Conservation (phyloP, 768 basidiomycete genomes). For the Xerocomus potaroensis region DNA sequence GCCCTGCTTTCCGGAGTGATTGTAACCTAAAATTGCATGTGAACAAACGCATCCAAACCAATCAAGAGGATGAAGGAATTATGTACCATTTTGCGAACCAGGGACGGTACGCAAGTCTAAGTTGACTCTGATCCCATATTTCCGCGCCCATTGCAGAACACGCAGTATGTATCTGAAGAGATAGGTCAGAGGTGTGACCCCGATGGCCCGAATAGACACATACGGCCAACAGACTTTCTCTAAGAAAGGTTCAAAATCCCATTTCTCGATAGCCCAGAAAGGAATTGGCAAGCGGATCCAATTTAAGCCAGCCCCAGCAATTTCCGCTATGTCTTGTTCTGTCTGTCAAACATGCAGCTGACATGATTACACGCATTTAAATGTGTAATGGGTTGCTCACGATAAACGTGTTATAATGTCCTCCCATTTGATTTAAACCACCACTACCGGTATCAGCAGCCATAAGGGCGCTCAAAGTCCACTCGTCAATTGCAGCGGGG, state of each 20-base stretch:
- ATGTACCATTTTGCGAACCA: constrained; percentile 76
- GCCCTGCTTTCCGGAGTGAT: constrained; percentile 60
- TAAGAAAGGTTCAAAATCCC: constrained; percentile 73
- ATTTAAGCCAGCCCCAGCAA: constrained; percentile 84
- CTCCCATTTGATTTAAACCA: constrained; percentile 61
- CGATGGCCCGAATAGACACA: constrained; percentile 15
- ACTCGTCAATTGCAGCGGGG: constrained; percentile 56
- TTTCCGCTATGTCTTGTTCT: constrained; percentile 84
- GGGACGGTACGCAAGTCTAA: constrained; percentile 79
- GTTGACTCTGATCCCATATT: constrained; percentile 83
- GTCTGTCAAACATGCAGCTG: constrained; percentile 45
- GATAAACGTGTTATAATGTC: constrained; percentile 82
- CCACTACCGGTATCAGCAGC: constrained; percentile 57
- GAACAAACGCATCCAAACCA: not conserved
- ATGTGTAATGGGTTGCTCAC: constrained; percentile 38
- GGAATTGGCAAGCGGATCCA: constrained; percentile 79
- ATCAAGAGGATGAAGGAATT: not conserved
- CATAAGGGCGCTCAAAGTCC: constrained; percentile 63
- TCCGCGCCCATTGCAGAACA: constrained; percentile 76
- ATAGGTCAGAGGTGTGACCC: not conserved
- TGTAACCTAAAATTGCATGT: constrained; percentile 39
- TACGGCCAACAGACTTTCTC: constrained; percentile 71
- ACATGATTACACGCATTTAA: not conserved
- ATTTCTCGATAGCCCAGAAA: constrained; percentile 83
- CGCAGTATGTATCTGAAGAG: constrained; percentile 62